Base-by-base conservation (phyloP, 371 early-diverging fungal genomes). In the Mucor irregularis region DNA sequence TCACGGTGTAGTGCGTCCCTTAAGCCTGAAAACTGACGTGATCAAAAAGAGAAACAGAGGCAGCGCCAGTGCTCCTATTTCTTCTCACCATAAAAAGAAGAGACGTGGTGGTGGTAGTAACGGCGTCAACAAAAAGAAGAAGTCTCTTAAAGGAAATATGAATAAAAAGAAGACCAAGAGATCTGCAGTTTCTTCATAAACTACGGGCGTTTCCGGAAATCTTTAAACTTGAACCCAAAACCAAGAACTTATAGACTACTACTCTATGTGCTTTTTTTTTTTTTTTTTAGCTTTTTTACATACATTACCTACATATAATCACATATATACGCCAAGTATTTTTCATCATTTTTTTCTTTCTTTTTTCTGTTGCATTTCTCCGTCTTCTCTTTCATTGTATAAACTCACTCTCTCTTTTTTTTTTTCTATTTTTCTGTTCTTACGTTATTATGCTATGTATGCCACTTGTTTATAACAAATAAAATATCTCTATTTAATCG, bases 21-120 rank as follows among this genome's bases (percentile, higher is more conserved):
- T 69, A 47, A 69, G 69, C 30, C 47, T 69, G 10, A 69, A 69
- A 34, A 64, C 69, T 4, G 69, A 69, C 56, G 59, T 69, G 21
- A 69, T 69, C 19, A 69, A 69, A 52, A 69, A 64, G 30, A 39
- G 69, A 37, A 69, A 69, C 47, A 34, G 69, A 37, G 24, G 25
- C n/a, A n/a, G n/a, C n/a, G n/a, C n/a, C n/a, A n/a, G n/a, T n/a
- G n/a, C n/a, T n/a, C n/a, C n/a, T n/a, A n/a, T n/a, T n/a, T n/a
- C n/a, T n/a, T n/a, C n/a, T 42, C 13, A 19, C 5, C 11, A 11
- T 1, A 19, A 21, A 11, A 42, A 42, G 17, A 42, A 24, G 11
- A 13, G 24, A 9, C 35, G 37, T 35, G 44, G 44, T 29, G 34
- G 43, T 14, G 28, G 44, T 34, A 42, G 11, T 11, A 34, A 26